phyloP scores from a whole-genome alignment of 2,329 filamentous ascomycete genomes.

The Coniella lustricola region DNA sequence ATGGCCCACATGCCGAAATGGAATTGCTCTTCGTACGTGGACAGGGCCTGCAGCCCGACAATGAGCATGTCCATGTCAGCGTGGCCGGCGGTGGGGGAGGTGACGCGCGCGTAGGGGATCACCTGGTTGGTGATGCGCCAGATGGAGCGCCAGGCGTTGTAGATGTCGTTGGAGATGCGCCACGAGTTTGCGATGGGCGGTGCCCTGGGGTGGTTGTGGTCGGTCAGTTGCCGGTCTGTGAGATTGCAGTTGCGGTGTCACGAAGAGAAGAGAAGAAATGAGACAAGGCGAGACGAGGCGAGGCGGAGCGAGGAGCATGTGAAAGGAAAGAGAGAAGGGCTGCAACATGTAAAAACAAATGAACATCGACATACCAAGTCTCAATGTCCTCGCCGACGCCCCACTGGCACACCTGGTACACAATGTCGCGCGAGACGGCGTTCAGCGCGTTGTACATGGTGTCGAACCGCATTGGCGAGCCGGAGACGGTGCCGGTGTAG shows the following conservation, averaged over 20 bases:
- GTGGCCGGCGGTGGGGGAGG: slow-evolving; percentile 38
- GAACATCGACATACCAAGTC: slow-evolving; percentile 28
- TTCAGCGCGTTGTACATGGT: slow-evolving; percentile 39
- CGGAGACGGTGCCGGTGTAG: slow-evolving; percentile 30
- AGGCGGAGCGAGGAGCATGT: too few relatives aligned
- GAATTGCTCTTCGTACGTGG: slow-evolving; percentile 39
- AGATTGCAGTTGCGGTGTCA: too few relatives aligned
- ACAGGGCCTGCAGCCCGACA: slow-evolving; percentile 40
- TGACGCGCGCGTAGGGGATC: slow-evolving; percentile 33
- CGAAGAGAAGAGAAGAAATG: too few relatives aligned
- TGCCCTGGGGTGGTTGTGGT: slow-evolving; percentile 25
- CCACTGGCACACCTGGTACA: slow-evolving; percentile 48
- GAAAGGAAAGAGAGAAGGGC: too few relatives aligned
- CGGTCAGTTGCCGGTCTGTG: too few relatives aligned
- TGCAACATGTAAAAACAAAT: too few relatives aligned
- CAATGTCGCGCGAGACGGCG: slow-evolving; percentile 32
- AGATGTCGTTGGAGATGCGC: slow-evolving; percentile 49
- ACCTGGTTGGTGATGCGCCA: slow-evolving; percentile 46
- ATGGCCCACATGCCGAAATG: slow-evolving; percentile 48
- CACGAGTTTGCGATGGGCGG: slow-evolving; percentile 39
- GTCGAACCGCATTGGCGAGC: slow-evolving; percentile 34
- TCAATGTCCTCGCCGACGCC: slow-evolving; percentile 41
- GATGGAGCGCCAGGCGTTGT: slow-evolving; percentile 42
- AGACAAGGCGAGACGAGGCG: too few relatives aligned
- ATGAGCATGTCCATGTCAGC: slow-evolving; percentile 47